phyloP scores from a whole-genome alignment of 768 basidiomycete species.

The Trametes cubensis region DNA sequence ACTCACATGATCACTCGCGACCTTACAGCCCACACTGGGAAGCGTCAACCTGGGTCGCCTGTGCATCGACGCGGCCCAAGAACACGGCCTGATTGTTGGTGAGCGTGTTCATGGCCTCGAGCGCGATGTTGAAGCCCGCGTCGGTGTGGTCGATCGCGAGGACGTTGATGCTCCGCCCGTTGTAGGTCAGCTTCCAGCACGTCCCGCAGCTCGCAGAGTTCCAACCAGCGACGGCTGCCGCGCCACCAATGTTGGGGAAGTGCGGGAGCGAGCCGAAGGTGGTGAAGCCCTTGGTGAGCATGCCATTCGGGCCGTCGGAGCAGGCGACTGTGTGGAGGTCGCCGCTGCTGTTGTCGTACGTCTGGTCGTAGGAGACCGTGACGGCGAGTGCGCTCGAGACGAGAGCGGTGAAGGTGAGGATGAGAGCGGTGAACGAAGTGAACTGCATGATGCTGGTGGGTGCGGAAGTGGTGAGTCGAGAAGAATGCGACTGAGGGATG shows the following conservation, averaged over 20 bases:
- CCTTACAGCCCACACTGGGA: slow-evolving; percentile 53
- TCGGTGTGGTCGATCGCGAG: slow-evolving; percentile 37
- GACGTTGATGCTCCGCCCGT: slow-evolving; percentile 33
- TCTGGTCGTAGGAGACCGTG: slow-evolving; percentile 42
- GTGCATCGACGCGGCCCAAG: slow-evolving; percentile 52
- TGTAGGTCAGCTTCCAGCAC: slow-evolving; percentile 38
- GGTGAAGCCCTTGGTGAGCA: slow-evolving; percentile 37
- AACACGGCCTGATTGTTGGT: slow-evolving; percentile 46
- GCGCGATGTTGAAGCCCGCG: slow-evolving; percentile 40
- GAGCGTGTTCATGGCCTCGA: slow-evolving; percentile 39
- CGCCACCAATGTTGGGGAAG: slow-evolving; percentile 44
- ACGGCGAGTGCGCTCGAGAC: slow-evolving; percentile 22
- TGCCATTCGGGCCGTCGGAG: slow-evolving; percentile 43
- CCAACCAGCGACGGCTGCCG: slow-evolving; percentile 35
- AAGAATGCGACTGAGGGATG: slow-evolving; percentile 1
- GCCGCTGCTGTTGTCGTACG: slow-evolving; percentile 37
- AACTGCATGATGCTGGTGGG: slow-evolving; percentile 33
- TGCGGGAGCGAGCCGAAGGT: slow-evolving; percentile 42
- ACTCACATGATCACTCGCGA: not conserved
- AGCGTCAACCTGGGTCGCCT: slow-evolving; percentile 44
- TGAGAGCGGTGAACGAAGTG: slow-evolving; percentile 24
- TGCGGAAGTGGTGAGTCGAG: not conserved
- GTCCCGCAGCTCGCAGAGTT: slow-evolving; percentile 37
- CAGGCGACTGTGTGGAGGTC: slow-evolving; percentile 40
- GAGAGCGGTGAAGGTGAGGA: slow-evolving; percentile 24